These are phyloP conservation scores for Annulohypoxylon moriforme DNA, from an alignment of 495 filamentous ascomycete genomes.

Conservation along the genomic window DNA sequence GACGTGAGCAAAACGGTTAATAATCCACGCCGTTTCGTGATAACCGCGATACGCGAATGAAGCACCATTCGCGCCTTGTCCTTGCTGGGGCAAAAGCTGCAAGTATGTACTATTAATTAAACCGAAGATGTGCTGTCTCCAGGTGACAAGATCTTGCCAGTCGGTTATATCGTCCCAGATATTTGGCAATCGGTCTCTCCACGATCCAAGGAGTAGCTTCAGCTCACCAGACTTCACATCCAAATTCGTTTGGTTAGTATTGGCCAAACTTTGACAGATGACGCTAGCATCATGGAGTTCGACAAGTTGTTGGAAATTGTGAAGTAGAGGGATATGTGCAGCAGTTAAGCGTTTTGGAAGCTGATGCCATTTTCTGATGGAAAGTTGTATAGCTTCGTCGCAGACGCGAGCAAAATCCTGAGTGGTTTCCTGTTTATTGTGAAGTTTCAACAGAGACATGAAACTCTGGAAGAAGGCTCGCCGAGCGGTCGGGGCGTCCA, in stretches of 20 bases:
- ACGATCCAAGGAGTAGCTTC: conserved; percentile 92
- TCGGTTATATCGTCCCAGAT: conserved; percentile 99
- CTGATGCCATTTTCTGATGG: conserved; percentile 98
- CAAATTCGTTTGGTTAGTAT: conserved; percentile 85
- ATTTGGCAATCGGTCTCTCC: conserved; percentile 95
- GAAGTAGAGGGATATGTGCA: conserved; percentile 92
- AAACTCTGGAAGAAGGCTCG: conserved; percentile 97
- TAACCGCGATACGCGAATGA: conserved; percentile 97
- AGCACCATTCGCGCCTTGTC: conserved; percentile 78
- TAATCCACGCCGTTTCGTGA: conserved; percentile 99
- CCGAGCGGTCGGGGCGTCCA: conserved; percentile 94
- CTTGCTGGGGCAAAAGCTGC: conserved; percentile 80
- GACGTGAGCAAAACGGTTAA: conserved; percentile 98
- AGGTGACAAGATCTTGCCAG: conserved; percentile 98
- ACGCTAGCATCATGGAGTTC: conserved; percentile 98
- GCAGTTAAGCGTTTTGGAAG: conserved; percentile 92
- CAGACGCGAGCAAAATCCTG: conserved; percentile 88
- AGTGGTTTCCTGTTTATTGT: conserved; percentile 83
- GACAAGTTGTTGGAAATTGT: conserved; percentile 98
- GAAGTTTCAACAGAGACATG: conserved; percentile 92
- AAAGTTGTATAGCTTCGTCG: conserved; percentile 96
- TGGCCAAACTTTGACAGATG: conserved; percentile 87
- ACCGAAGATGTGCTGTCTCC: conserved; percentile 98
- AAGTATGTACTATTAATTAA: conserved; percentile 96
- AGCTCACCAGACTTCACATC: conserved; percentile 95